Percentiles rank a stretch among this genome's conserved stretches.
These are phyloP conservation scores for Ogataea polymorpha DNA, from an alignment of 805 yeast genomes.

Conservation along the genomic window DNA sequence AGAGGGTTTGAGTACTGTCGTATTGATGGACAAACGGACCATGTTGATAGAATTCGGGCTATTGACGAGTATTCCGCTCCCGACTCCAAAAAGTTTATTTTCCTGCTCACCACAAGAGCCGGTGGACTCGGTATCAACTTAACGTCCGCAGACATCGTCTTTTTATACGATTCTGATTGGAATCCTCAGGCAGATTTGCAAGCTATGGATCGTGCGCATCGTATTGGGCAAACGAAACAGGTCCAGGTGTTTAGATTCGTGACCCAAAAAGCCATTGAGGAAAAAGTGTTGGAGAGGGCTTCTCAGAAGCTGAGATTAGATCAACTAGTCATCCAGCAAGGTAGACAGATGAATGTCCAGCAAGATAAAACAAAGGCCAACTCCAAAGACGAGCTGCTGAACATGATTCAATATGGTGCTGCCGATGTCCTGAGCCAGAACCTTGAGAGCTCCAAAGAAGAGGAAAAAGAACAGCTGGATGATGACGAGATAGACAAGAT, in stretches of 20 bases:
- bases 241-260: constrained; percentile 75
- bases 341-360: constrained; percentile 30
- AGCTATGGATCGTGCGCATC: constrained; percentile 87
- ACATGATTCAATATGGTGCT: constrained; percentile 85
- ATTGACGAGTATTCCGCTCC: constrained; percentile 82
- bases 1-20: constrained; percentile 70
- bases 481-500: constrained; percentile 63
- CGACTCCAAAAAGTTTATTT: constrained; percentile 67
- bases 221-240: constrained; percentile 84
- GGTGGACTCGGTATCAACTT: constrained; percentile 87
- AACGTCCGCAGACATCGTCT: constrained; percentile 76
- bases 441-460: constrained; percentile 21
- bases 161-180: constrained; percentile 81
- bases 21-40: constrained; percentile 83
- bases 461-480: constrained; percentile 35
- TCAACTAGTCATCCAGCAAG: constrained; percentile 81
- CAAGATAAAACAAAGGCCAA: constrained; percentile 37
- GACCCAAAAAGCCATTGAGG: constrained; percentile 82
- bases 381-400: constrained; percentile 68
- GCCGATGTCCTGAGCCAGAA: constrained; percentile 50
- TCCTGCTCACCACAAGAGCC: constrained; percentile 77
- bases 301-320: constrained; percentile 76
- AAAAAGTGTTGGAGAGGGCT: constrained; percentile 77
- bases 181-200: constrained; percentile 87
- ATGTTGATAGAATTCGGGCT: constrained; percentile 67